Evolutionary conservation across 371 early-diverging fungal genomes (phyloP).

Genomic region (Mycotypha africana): DNA sequence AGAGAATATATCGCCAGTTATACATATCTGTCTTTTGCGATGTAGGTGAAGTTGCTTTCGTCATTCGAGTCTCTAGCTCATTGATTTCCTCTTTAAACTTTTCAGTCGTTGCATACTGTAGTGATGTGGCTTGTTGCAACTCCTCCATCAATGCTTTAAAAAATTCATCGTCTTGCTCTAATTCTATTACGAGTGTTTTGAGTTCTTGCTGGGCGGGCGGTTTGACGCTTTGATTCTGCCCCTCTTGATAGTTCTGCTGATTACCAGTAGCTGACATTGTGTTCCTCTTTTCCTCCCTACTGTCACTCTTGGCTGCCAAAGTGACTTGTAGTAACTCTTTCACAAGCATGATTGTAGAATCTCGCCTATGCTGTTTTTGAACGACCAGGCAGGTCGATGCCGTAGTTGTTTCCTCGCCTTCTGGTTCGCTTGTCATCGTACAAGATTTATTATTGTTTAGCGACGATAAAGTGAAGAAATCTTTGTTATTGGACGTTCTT

Average conservation of each 20-base stretch:
- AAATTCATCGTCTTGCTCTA: conserved; percentile 57
- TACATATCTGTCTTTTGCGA: conserved; percentile 64
- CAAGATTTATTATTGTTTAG: neutral
- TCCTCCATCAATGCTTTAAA: conserved; percentile 51
- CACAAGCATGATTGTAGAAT: conserved; percentile 11
- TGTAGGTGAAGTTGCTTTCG: conserved; percentile 42
- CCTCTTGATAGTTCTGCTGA: neutral
- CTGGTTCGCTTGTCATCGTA: neutral
- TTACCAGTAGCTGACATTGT: too few relatives aligned
- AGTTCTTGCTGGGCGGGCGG: neutral
- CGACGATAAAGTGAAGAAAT: conserved; percentile 26
- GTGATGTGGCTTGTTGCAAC: conserved; percentile 32
- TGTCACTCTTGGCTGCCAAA: conserved; percentile 1
- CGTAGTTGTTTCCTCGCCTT: conserved; percentile 1
- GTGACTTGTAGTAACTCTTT: conserved; percentile 13
- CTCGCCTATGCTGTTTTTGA: conserved; percentile 1
- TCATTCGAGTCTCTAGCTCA: conserved; percentile 41
- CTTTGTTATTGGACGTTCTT: conserved; percentile 29
- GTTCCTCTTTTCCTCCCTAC: neutral
- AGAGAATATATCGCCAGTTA: conserved; percentile 68
- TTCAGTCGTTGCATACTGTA: conserved; percentile 32
- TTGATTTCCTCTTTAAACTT: conserved; percentile 43
- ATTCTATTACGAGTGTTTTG: conserved; percentile 47
- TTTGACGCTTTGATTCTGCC: neutral
- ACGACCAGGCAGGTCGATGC: too few relatives aligned